Evolutionary conservation across 2,329 filamentous ascomycete genomes (phyloP), one percentile per base, ranked within the genome.

Genomic region (Phyllosticta citrichinensis): DNA sequence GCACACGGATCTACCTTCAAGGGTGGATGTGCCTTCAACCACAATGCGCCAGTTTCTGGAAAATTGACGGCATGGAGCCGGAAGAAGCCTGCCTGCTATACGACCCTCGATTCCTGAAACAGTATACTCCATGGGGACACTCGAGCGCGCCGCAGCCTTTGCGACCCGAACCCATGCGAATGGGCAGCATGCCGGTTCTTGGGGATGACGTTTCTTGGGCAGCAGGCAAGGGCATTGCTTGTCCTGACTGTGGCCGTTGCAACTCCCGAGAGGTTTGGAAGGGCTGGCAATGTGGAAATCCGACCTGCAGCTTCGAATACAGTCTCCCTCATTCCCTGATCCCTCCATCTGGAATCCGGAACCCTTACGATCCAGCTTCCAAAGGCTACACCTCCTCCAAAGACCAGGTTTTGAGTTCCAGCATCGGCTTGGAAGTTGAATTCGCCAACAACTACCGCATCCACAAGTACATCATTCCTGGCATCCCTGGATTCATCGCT

Each of bases 171-270:
- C 63, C 78, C 0, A 66, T 79, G 0, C 71, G 74, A 0, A 71
- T 77, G 10, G 73, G 74, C 14, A 70, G 74, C 0, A 67, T 74
- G 0, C 60, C 60, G 2, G 57, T 53, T 4, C 65, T 72, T 0
- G 76, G 77, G 4, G 74, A 78, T 60, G 79, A 81, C 3, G 79
- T 81, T 0, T 79, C 82, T 11, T 73, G 75, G 2, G 70, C 76
- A 9, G 83, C 81, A 61, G 86, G 83, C 67, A 76, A 77, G 57
- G 88, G 87, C 0, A 81, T 90, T 55, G 82, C 87, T 1, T 92
- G 88, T 65, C 84, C 83, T 0, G 62, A 73, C 1, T 91, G 88
- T 64, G 74, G 77, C 0, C 79, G 82, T 51, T 89, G 87, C 66
- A 84, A 79, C 52, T 78, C 83, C 2, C 79, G 87, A 1, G 75